Conservation (phyloP, 164 flowering plant species). For the Dillenia turbinata region DNA sequence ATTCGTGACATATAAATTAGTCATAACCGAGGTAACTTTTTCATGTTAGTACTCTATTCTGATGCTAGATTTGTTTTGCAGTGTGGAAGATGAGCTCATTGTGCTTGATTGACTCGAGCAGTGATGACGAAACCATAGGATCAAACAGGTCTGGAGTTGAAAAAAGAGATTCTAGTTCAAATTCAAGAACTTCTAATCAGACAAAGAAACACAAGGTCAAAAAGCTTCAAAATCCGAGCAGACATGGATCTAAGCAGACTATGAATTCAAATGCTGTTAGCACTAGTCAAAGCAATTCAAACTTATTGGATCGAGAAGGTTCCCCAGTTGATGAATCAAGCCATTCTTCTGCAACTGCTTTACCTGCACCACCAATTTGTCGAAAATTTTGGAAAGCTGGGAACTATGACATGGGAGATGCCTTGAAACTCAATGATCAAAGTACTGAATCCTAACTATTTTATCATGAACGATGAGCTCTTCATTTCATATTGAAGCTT, state of each 20-base stretch:
- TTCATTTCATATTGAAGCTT: neutral
- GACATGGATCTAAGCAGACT: slow-evolving; percentile 34
- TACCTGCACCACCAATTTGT: slow-evolving; percentile 58
- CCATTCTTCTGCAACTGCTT: slow-evolving; percentile 37
- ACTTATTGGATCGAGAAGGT: slow-evolving; percentile 37
- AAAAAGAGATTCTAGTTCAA: neutral
- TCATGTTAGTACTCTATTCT: neutral
- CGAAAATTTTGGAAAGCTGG: slow-evolving; percentile 98
- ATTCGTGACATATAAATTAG: too few species aligned
- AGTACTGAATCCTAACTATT: slow-evolving; percentile 28
- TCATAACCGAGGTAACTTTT: too few species aligned
- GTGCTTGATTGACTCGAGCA: slow-evolving; percentile 35
- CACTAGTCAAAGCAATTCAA: slow-evolving; percentile 34
- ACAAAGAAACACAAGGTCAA: slow-evolving; percentile 4
- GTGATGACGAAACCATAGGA: slow-evolving; percentile 38
- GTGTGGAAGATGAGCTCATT: slow-evolving; percentile 35
- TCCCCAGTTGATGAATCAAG: slow-evolving; percentile 40
- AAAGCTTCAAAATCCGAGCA: slow-evolving; percentile 14
- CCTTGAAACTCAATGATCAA: slow-evolving; percentile 28
- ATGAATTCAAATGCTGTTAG: slow-evolving; percentile 29
- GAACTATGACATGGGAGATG: slow-evolving; percentile 38
- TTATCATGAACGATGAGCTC: neutral
- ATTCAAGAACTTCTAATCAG: neutral
- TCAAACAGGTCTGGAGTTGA: slow-evolving; percentile 23
- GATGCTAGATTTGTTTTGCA: slow-evolving; percentile 11